Percentiles rank a stretch among this genome's conserved stretches.
Evolutionary conservation across 2,329 filamentous ascomycete genomes (phyloP).

Genomic region (Ascochyta pisi): DNA sequence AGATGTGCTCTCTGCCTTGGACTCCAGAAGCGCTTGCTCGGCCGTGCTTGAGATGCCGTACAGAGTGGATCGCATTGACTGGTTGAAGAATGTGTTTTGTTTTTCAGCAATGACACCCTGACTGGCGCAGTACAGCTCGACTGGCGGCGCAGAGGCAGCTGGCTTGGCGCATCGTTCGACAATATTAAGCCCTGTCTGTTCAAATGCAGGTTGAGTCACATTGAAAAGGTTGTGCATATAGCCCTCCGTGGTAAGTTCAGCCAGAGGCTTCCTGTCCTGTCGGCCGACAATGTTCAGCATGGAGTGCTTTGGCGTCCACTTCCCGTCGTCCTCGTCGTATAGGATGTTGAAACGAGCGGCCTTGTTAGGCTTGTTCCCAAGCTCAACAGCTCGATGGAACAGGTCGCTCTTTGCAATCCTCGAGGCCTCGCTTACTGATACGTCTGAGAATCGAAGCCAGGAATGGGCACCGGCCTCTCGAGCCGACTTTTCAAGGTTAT

Average conservation of each 20-base stretch:
- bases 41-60: constrained; percentile 69
- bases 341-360: constrained; percentile 70
- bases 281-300: constrained; percentile 82
- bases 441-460: constrained; percentile 86
- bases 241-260: constrained; percentile 74
- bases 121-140: constrained; percentile 78
- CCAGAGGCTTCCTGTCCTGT: constrained; percentile 69
- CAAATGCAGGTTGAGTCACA: constrained; percentile 71
- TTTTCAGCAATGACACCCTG: constrained; percentile 69
- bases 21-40: constrained; percentile 76
- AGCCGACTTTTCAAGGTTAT: constrained; percentile 73
- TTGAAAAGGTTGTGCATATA: constrained; percentile 79
- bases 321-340: constrained; percentile 70
- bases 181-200: constrained; percentile 73
- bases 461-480: constrained; percentile 75
- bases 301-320: constrained; percentile 75
- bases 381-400: constrained; percentile 74
- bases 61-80: constrained; percentile 74
- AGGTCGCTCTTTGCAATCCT: constrained; percentile 72
- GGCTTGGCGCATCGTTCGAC: constrained; percentile 84
- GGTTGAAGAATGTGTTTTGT: constrained; percentile 79
- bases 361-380: constrained; percentile 60
- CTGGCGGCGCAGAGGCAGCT: constrained; percentile 82
- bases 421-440: constrained; percentile 75
- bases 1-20: constrained; percentile 70